Base-by-base conservation (phyloP, 257 asterid genomes). In the Nicotiana noctiflora region DNA sequence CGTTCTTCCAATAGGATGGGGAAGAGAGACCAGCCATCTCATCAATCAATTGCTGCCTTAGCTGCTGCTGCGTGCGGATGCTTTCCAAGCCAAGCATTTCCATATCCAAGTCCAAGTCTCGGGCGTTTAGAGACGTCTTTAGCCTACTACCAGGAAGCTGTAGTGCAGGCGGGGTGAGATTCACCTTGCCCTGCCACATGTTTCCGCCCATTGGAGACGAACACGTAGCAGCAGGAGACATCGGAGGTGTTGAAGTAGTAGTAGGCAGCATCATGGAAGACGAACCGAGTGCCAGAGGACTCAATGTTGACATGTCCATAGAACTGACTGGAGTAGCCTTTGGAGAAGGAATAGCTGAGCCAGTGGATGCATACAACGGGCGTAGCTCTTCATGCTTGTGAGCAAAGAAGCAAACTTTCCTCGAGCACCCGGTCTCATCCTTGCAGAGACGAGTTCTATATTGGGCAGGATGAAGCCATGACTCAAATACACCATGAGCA, bases 391-490 rank as follows among this genome's bases (percentile, higher is more conserved):
- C 97, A 0, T 84, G 87, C 76, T 84, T 93, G 85, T 94, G 98
- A 0, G 98, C 98, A 9, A 94, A 94, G 77, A 94, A 94, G 83
- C 98, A 94, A 9, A 94, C 98, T 84, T 90, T 94, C 81, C 98
- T 85, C 0, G 90, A 52, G 80, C 98, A 94, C 1, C 96, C 92
- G 0, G 93, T 88, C 84, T 94, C 98, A 9, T 94, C 98, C 87
- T 94, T 94, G 86, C 98, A 94, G 4, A 92, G 94, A 18, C 98
- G 90, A 49, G 98, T 94, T 81, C 95, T 82, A 80, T 94, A 94
- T 60, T 94, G 98, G 0, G 98, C 97, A 1, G 98, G 98, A 84
- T 94, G 98, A 17, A 94, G 96, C 98, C 98, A 94, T 0, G 98
- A 94, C 64, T 94, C 98, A 3, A 94, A 94, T 29, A 94, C 98